Conservation (phyloP, 257 asterid species). For the Leptodermis oblonga region DNA sequence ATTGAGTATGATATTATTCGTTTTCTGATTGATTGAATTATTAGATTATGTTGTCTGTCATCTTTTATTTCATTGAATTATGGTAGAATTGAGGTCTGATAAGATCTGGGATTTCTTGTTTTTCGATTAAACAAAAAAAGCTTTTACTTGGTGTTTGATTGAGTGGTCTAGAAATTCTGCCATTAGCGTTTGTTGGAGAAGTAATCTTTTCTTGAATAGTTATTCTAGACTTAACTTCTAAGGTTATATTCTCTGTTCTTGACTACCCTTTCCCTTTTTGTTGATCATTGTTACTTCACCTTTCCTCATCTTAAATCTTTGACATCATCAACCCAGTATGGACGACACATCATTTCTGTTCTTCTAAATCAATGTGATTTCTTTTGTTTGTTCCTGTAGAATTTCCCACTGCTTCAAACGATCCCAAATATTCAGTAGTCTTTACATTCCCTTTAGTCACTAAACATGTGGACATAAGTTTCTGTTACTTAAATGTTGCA, state of each 20-base stretch:
- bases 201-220: neutral
- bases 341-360: neutral
- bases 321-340: neutral
- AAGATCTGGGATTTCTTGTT: conserved; percentile 12
- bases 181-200: neutral
- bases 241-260: neutral
- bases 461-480: neutral
- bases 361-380: neutral
- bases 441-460: neutral
- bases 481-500: neutral
- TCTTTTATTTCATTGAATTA: neutral
- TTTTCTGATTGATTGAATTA: neutral
- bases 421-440: neutral
- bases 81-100: neutral
- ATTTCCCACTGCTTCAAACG: neutral
- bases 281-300: neutral
- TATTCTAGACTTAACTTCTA: conserved; percentile 18
- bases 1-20: neutral
- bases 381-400: neutral
- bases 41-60: neutral
- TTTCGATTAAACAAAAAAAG: neutral
- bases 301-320: neutral
- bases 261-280: neutral
- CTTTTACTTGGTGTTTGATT: neutral
- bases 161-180: neutral